Percentiles rank a stretch among this genome's conserved stretches.
These are phyloP conservation scores for Suhomyces ambrosiae DNA, from an alignment of 1,139 yeast genomes.

Conservation along the genomic window DNA sequence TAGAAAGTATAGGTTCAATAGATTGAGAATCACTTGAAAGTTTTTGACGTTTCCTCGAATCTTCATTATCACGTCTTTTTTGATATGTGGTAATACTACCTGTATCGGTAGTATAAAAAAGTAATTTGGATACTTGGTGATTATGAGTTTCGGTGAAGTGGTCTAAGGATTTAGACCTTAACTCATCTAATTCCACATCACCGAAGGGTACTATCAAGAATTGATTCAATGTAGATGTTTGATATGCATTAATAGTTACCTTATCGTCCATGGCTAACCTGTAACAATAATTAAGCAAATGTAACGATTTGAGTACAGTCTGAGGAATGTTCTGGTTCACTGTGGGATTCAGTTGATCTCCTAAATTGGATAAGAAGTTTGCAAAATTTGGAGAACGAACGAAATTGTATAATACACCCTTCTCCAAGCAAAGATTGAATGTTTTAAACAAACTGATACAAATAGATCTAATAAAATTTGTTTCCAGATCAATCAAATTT, in stretches of 20 bases:
- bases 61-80: conserved; percentile 1
- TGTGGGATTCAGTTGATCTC: not conserved
- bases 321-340: not conserved
- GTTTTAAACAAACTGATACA: conserved; percentile 28
- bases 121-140: conserved; percentile 10
- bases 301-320: conserved; percentile 19
- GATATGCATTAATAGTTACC: conserved; percentile 17
- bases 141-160: conserved; percentile 9
- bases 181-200: conserved; percentile 21
- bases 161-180: conserved; percentile 15
- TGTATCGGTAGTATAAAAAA: conserved; percentile 13
- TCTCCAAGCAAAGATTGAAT: conserved; percentile 24
- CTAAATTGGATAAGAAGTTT: not conserved
- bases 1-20: conserved; percentile 2
- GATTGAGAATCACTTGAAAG: not conserved
- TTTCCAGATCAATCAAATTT: conserved; percentile 6
- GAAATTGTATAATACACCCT: conserved; percentile 22
- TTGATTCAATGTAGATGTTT: conserved; percentile 19
- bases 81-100: not conserved
- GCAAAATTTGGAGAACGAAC: conserved; percentile 11
- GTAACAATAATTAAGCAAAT: conserved; percentile 24
- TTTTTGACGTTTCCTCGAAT: not conserved
- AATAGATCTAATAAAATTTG: conserved; percentile 22
- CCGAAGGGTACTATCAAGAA: conserved; percentile 21
- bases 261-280: conserved; percentile 13